Conservation (phyloP, 2,329 filamentous ascomycete genomes). For the Helotiales sp. region DNA sequence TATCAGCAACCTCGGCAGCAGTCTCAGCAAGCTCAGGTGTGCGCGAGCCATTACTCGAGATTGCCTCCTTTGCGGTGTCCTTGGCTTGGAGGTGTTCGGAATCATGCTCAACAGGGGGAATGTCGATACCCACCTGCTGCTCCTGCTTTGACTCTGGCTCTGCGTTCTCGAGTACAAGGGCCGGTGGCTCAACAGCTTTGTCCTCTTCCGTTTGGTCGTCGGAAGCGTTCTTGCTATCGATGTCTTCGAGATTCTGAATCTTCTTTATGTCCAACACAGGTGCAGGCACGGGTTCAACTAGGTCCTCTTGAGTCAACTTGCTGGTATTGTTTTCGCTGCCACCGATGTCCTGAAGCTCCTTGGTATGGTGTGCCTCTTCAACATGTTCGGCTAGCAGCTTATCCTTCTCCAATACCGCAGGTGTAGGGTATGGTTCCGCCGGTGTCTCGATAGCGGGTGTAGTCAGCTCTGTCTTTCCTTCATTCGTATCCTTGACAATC, state of each 20-base stretch:
- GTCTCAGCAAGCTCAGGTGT: constrained; percentile 26
- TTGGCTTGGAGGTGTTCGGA: no score
- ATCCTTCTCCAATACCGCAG: not conserved
- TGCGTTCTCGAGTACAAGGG: constrained; percentile 31
- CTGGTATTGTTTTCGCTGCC: constrained; percentile 30
- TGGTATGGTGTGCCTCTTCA: not conserved
- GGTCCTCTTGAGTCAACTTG: constrained; percentile 39
- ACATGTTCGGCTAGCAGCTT: not conserved
- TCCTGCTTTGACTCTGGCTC: constrained; percentile 30
- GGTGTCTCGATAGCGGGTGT: not conserved
- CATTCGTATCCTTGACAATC: constrained; percentile 12
- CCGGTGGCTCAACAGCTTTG: not conserved
- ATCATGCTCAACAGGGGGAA: not conserved
- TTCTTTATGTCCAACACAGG: constrained; percentile 9
- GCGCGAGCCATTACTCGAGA: no score
- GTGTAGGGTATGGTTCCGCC: constrained; percentile 7
- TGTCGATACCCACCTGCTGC: not conserved
- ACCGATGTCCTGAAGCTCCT: not conserved
- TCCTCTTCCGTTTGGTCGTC: not conserved
- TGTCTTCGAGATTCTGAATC: not conserved
- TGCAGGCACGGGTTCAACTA: constrained; percentile 37
- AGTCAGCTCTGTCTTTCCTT: not conserved
- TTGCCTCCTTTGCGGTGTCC: no score
- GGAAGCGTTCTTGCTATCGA: not conserved
- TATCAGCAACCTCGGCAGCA: constrained; percentile 42